A percentile compares a stretch with the other conserved stretches of the same genome.
These are phyloP conservation scores for Acer campestre DNA, from an alignment of 345 rosid species.

Conservation along the genomic window DNA sequence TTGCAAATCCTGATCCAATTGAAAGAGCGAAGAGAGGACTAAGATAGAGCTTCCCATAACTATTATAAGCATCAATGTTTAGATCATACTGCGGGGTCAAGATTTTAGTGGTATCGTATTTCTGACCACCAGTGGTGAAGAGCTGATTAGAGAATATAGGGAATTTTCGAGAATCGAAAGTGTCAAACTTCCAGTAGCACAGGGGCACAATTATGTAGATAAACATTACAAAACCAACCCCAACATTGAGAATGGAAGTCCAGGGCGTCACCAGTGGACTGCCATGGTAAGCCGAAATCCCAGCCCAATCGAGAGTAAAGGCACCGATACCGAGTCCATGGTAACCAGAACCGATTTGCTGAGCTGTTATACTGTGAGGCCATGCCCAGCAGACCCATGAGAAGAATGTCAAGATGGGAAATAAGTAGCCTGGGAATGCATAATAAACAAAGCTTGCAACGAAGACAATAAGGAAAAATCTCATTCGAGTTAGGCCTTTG, in stretches of 20 bases:
- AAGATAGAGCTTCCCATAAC: slow-evolving; percentile 86
- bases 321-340: slow-evolving; percentile 97
- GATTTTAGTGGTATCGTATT: slow-evolving; percentile 85
- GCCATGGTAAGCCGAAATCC: slow-evolving; percentile 99
- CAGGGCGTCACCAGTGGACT: slow-evolving; percentile 95
- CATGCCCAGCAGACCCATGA: slow-evolving; percentile 97
- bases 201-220: slow-evolving; percentile 87
- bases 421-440: slow-evolving; percentile 82
- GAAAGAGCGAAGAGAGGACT: slow-evolving; percentile 96
- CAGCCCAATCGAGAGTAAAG: slow-evolving; percentile 97
- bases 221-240: slow-evolving; percentile 89
- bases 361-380: slow-evolving; percentile 91
- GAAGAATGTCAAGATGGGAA: slow-evolving; percentile 90
- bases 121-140: slow-evolving; percentile 69
- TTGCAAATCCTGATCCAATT: slow-evolving; percentile 97
- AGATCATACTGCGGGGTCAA: slow-evolving; percentile 70
- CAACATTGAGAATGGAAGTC: slow-evolving; percentile 87
- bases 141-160: slow-evolving; percentile 93
- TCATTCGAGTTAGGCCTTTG: slow-evolving; percentile 74
- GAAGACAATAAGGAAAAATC: slow-evolving; percentile 67
- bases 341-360: slow-evolving; percentile 95
- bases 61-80: slow-evolving; percentile 62
- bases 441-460: slow-evolving; percentile 81
- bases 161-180: slow-evolving; percentile 82
- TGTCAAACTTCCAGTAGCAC: slow-evolving; percentile 93